Conservation (phyloP, 169 alveolate genomes). For the Cryptosporidium sp. region DNA sequence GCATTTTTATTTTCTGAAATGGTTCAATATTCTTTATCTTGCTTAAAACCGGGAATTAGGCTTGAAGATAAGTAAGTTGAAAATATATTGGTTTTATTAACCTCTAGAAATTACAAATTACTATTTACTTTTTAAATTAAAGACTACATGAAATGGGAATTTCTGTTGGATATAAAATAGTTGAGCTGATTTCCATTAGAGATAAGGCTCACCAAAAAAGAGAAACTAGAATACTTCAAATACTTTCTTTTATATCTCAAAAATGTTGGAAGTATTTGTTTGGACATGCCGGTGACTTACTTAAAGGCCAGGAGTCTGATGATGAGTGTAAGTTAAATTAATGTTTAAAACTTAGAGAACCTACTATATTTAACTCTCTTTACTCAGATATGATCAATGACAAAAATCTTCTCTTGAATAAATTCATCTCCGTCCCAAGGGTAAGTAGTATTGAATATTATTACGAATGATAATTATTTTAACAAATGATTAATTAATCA, state of each 20-base stretch:
- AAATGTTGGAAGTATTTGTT: constrained; percentile 83
- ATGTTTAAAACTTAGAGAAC: background rate
- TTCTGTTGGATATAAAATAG: constrained; percentile 83
- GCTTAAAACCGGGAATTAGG: constrained; percentile 82
- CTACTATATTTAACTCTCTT: background rate
- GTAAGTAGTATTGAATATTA: constrained; percentile 14
- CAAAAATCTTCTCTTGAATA: constrained; percentile 80
- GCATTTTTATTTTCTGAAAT: constrained; percentile 84
- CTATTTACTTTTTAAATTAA: background rate
- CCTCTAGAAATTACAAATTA: background rate
- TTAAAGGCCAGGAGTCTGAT: constrained; percentile 83
- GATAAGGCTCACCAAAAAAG: constrained; percentile 81
- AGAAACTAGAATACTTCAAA: constrained; percentile 80
- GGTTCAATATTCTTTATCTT: constrained; percentile 82
- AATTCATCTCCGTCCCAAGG: constrained; percentile 82
- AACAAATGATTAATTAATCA: background rate
- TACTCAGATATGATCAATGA: constrained; percentile 83
- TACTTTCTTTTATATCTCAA: constrained; percentile 82
- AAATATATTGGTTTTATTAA: too few relatives aligned
- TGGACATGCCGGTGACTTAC: constrained; percentile 85
- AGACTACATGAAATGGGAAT: constrained; percentile 85
- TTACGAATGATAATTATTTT: background rate
- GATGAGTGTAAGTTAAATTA: constrained; percentile 80
- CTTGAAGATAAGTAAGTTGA: constrained; percentile 82
- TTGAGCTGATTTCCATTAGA: constrained; percentile 79